A percentile compares a stretch with the other conserved stretches of the same genome.
Evolutionary conservation across 345 rosid genomes (phyloP).

Genomic region (Gossypioides kirkii): DNA sequence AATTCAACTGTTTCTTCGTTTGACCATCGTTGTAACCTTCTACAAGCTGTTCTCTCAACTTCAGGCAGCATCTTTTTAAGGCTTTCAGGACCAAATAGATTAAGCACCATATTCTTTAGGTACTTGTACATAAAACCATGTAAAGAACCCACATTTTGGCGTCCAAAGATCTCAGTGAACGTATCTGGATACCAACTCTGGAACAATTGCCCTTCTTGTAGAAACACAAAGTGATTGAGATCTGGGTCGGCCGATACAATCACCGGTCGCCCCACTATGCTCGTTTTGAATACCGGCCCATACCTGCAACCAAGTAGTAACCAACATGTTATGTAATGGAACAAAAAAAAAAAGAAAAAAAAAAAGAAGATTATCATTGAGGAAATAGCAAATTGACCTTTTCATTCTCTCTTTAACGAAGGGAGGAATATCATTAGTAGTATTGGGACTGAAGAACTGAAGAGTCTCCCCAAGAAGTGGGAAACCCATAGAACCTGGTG

Average conservation of each 20-base stretch:
- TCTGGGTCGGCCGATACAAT: conserved; percentile 85
- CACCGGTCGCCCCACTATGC: conserved; percentile 76
- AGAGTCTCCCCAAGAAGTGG: conserved; percentile 83
- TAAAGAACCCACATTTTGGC: conserved; percentile 78
- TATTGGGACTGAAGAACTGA: conserved; percentile 65
- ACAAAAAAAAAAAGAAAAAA: neutral
- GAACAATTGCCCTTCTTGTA: conserved; percentile 79
- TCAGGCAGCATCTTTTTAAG: conserved; percentile 78
- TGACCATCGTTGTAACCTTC: conserved; percentile 58
- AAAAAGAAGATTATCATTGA: neutral
- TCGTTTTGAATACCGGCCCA: conserved; percentile 80
- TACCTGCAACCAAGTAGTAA: conserved; percentile 44
- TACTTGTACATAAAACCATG: conserved; percentile 94
- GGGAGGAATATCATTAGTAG: conserved; percentile 54
- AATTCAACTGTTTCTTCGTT: conserved; percentile 46
- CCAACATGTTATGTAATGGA: neutral
- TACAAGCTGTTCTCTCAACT: conserved; percentile 48
- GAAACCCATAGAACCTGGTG: conserved; percentile 93
- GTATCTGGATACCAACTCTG: conserved; percentile 98
- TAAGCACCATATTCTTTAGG: conserved; percentile 82
- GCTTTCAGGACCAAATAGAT: conserved; percentile 75
- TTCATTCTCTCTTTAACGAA: conserved; percentile 64
- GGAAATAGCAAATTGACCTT: conserved; percentile 35
- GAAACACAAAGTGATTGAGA: conserved; percentile 77
- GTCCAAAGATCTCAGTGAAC: conserved; percentile 82